A percentile compares a stretch with the other conserved stretches of the same genome.
Evolutionary conservation across 192 early-diverging fungal species (phyloP).

Genomic region (Coemansia sp.): DNA sequence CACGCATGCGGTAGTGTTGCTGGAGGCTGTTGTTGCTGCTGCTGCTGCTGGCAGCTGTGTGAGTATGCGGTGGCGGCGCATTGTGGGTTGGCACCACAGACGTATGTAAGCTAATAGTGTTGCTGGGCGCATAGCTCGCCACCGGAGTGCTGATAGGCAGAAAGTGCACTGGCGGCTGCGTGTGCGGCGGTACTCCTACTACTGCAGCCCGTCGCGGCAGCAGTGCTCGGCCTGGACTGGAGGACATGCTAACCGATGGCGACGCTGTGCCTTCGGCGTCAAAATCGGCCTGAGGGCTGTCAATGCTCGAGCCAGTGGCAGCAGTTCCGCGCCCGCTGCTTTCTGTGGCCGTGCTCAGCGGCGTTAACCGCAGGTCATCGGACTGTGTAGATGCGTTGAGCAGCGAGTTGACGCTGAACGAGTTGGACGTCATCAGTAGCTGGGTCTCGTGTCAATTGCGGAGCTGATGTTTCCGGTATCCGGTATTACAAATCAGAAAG

Average conservation of each 20-base stretch:
- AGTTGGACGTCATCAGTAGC: constrained; percentile 4
- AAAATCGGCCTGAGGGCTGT: constrained; percentile 5
- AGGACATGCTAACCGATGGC: not conserved
- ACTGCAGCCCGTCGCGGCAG: not conserved
- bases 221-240: not conserved
- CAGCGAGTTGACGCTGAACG: constrained; percentile 43
- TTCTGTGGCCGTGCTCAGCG: constrained; percentile 5
- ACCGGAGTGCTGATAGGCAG: not conserved
- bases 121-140: not conserved
- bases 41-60: too few species aligned
- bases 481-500: not conserved
- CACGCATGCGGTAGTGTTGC: constrained; percentile 6
- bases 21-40: constrained; percentile 1
- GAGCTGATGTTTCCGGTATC: not conserved
- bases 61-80: not conserved
- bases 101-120: not conserved
- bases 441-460: not conserved
- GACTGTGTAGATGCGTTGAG: constrained; percentile 16
- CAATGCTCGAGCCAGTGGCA: not conserved
- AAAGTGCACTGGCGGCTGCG: constrained; percentile 4
- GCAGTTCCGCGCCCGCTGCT: constrained; percentile 4
- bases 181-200: not conserved
- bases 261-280: not conserved
- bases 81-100: not conserved
- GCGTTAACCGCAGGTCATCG: not conserved